Conservation (phyloP, 768 basidiomycete species). For the Rubroboletus satanas region DNA sequence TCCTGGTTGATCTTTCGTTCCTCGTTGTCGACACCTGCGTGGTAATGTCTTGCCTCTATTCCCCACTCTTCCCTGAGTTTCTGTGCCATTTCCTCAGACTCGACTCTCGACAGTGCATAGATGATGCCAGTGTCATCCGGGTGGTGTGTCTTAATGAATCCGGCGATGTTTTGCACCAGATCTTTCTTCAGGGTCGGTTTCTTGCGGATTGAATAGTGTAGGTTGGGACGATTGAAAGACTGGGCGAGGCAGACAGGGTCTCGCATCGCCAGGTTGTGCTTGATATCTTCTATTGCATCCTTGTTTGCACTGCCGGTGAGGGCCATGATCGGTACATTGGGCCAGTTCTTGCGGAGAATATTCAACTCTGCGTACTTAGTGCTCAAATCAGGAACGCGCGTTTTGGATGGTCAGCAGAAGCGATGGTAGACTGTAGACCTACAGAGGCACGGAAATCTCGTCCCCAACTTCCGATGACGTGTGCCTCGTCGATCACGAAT, state of each 20-base stretch:
- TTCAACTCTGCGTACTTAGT: constrained; percentile 66
- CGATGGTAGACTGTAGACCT: constrained; percentile 26
- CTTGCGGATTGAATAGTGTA: constrained; percentile 64
- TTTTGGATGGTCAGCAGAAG: not conserved
- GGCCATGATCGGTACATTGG: constrained; percentile 87
- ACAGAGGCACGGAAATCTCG: constrained; percentile 87
- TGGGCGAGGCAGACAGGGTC: constrained; percentile 59
- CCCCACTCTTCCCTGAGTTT: constrained; percentile 54
- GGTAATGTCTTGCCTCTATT: constrained; percentile 74
- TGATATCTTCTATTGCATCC: constrained; percentile 75
- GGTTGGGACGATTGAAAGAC: constrained; percentile 93
- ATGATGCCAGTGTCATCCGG: constrained; percentile 71
- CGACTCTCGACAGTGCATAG: constrained; percentile 68
- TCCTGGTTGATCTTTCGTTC: constrained; percentile 62
- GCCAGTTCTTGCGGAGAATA: constrained; percentile 68
- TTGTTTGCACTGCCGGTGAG: constrained; percentile 92
- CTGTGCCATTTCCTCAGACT: constrained; percentile 79
- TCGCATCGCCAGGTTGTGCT: constrained; percentile 58
- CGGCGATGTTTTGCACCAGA: constrained; percentile 57
- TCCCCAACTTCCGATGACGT: constrained; percentile 94
- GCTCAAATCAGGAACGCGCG: constrained; percentile 9
- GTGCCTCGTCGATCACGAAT: constrained; percentile 96
- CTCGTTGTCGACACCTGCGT: constrained; percentile 66
- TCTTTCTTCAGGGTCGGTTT: constrained; percentile 44
- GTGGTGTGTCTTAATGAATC: constrained; percentile 61